Evolutionary conservation across 257 asterid species (phyloP).

Genomic region (Schizonepeta tenuifolia): DNA sequence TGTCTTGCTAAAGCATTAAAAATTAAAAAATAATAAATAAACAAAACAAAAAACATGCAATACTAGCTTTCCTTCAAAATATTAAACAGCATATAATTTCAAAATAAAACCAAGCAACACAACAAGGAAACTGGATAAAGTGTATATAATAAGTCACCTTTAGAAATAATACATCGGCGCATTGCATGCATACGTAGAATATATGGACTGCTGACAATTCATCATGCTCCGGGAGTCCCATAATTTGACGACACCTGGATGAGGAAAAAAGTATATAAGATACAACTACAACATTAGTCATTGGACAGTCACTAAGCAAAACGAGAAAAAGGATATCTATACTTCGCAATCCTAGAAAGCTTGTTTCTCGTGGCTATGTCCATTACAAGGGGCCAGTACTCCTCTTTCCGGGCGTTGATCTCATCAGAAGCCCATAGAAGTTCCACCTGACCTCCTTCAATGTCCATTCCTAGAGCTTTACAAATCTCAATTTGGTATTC

Average conservation of each 20-base stretch:
- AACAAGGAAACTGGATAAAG: no score
- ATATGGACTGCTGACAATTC: background rate
- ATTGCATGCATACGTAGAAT: background rate
- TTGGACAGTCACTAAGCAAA: background rate
- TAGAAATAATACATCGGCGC: background rate
- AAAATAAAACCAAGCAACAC: background rate
- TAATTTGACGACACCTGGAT: background rate
- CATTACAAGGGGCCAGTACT: slow-evolving; percentile 93
- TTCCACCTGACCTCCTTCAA: slow-evolving; percentile 80
- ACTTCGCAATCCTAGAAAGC: slow-evolving; percentile 78
- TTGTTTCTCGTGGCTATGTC: slow-evolving; percentile 82
- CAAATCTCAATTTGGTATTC: slow-evolving; percentile 83
- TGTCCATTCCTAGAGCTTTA: slow-evolving; percentile 87
- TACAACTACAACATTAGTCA: background rate
- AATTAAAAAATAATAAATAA: background rate
- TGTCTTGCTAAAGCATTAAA: no score
- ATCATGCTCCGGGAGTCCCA: background rate
- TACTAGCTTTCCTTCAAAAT: background rate
- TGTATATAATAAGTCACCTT: background rate
- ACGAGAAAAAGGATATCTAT: background rate
- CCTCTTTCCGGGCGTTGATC: slow-evolving; percentile 69
- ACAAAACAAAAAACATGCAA: background rate
- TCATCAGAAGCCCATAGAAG: slow-evolving; percentile 92
- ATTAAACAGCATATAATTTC: background rate
- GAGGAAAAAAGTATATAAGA: background rate